Percentiles rank a stretch among this genome's conserved stretches.
phyloP scores from a whole-genome alignment of 2,329 filamentous ascomycete species.

The Fusarium lateritium region DNA sequence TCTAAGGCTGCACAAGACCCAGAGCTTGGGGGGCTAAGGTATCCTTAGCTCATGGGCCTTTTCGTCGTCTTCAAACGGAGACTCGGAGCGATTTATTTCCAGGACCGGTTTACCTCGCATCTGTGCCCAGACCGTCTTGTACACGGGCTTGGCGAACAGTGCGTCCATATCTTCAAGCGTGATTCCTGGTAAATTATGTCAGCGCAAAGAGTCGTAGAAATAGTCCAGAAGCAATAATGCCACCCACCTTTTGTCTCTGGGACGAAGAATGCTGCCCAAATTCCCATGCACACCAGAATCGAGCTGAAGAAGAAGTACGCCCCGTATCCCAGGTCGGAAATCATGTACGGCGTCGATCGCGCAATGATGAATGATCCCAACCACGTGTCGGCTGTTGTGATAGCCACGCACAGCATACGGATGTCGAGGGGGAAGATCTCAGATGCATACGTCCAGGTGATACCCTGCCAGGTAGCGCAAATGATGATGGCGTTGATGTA shows the following conservation, averaged over 20 bases:
- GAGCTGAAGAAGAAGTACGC: slow-evolving; percentile 68
- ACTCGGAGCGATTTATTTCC: slow-evolving; percentile 39
- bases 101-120: slow-evolving; percentile 40
- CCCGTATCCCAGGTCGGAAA: slow-evolving; percentile 61
- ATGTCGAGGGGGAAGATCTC: slow-evolving; percentile 63
- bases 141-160: slow-evolving; percentile 51
- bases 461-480: slow-evolving; percentile 60
- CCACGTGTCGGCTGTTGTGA: slow-evolving; percentile 57
- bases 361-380: slow-evolving; percentile 59
- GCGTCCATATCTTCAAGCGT: slow-evolving; percentile 65
- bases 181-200: slow-evolving; percentile 48
- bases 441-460: slow-evolving; percentile 61
- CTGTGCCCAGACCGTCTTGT: slow-evolving; percentile 53
- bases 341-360: slow-evolving; percentile 59
- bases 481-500: slow-evolving; percentile 61
- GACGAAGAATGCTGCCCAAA: slow-evolving; percentile 65
- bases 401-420: slow-evolving; percentile 54
- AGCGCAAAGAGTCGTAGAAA: slow-evolving; percentile 1
- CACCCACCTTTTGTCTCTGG: slow-evolving; percentile 65
- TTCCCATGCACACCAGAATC: slow-evolving; percentile 59
- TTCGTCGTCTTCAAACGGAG: slow-evolving; percentile 41
- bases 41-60: slow-evolving; percentile 44
- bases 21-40: slow-evolving; percentile 23
- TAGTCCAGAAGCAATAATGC: background rate
- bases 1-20: slow-evolving; percentile 29